These are phyloP conservation scores for Inga oerstediana DNA, from an alignment of 306 rosid species.

Conservation along the genomic window DNA sequence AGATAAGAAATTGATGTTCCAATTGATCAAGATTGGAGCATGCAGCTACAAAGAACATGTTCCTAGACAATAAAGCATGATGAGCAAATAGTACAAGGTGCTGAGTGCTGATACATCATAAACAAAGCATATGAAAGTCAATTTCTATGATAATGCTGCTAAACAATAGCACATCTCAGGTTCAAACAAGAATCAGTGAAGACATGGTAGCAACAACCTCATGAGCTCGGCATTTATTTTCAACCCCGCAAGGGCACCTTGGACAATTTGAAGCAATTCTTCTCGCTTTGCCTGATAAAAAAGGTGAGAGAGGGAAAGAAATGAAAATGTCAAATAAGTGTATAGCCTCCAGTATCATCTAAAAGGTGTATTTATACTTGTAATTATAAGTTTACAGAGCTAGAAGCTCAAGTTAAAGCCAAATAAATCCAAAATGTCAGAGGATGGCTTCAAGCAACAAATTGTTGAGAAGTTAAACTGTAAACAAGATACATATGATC, in stretches of 20 bases:
- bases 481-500: slow-evolving; percentile 8
- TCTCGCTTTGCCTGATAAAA: slow-evolving; percentile 75
- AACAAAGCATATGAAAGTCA: slow-evolving; percentile 19
- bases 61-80: slow-evolving; percentile 20
- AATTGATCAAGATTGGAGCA: slow-evolving; percentile 18
- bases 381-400: neutral
- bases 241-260: slow-evolving; percentile 77
- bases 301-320: slow-evolving; percentile 11
- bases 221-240: slow-evolving; percentile 77
- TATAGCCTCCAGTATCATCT: slow-evolving; percentile 17
- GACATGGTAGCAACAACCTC: slow-evolving; percentile 61
- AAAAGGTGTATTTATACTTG: slow-evolving; percentile 9
- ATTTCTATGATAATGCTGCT: slow-evolving; percentile 21
- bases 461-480: slow-evolving; percentile 1
- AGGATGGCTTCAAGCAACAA: slow-evolving; percentile 10
- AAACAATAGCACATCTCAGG: slow-evolving; percentile 12
- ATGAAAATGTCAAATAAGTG: slow-evolving; percentile 18
- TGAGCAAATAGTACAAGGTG: neutral
- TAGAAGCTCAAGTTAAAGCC: slow-evolving; percentile 8
- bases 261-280: slow-evolving; percentile 87
- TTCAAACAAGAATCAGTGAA: slow-evolving; percentile 30
- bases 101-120: slow-evolving; percentile 22
- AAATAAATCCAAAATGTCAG: slow-evolving; percentile 26
- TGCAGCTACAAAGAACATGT: slow-evolving; percentile 18
- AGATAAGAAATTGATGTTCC: slow-evolving; percentile 16